These are phyloP conservation scores for Psilocybe cubensis DNA, from an alignment of 768 basidiomycete genomes.

Conservation along the genomic window DNA sequence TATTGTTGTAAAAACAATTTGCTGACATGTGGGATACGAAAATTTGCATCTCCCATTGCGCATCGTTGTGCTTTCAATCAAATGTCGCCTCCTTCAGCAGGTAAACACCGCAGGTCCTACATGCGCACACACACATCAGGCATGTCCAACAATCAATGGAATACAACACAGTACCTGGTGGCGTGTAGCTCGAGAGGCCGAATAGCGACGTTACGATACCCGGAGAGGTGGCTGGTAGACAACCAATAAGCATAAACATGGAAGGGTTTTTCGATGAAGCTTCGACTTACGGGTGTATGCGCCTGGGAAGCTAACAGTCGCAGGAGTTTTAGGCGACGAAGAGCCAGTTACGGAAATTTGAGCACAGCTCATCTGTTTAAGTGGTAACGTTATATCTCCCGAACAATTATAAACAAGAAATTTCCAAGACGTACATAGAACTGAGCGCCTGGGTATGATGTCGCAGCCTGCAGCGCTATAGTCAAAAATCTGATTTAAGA, in stretches of 20 bases:
- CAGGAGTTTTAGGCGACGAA: slow-evolving; percentile 25
- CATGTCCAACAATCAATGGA: not conserved
- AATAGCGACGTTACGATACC: slow-evolving; percentile 47
- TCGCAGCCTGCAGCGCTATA: slow-evolving; percentile 14
- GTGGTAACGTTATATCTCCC: not conserved
- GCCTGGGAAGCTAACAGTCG: slow-evolving; percentile 50
- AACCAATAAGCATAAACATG: not conserved
- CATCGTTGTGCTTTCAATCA: not conserved
- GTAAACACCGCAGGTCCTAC: slow-evolving; percentile 34
- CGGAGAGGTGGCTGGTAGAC: slow-evolving; percentile 41
- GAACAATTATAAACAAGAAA: not conserved
- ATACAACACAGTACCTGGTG: slow-evolving; percentile 33
- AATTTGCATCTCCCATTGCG: not conserved
- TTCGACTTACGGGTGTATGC: slow-evolving; percentile 36
- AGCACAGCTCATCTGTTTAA: slow-evolving; percentile 48
- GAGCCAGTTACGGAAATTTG: slow-evolving; percentile 44
- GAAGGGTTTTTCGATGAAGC: not conserved
- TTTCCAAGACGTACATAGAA: slow-evolving; percentile 46
- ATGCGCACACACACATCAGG: not conserved
- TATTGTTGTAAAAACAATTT: not conserved
- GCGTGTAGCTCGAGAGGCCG: slow-evolving; percentile 36
- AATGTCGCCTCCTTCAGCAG: slow-evolving; percentile 20
- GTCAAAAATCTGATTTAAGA: not conserved
- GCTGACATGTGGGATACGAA: too few species aligned
- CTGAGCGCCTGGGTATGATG: slow-evolving; percentile 55